Evolutionary conservation across 2,329 filamentous ascomycete genomes (phyloP), one percentile per base, ranked within the genome.

Genomic region (Calonectria leucothoes): DNA sequence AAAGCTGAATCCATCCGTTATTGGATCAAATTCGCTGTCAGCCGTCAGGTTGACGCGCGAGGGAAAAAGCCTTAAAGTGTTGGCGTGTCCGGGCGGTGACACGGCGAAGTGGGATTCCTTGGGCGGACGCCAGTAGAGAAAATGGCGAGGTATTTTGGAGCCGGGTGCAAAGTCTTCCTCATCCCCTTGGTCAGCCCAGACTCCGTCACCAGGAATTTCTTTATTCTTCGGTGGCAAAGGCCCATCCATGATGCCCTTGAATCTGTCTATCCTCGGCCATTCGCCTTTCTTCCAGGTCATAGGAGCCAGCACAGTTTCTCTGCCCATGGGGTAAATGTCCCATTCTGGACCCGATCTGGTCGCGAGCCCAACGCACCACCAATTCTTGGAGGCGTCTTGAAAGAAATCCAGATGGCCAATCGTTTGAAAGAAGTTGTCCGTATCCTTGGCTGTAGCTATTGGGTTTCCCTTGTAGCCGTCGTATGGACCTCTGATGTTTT

Each of bases 21-120:
- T 29, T 23, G 70, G 48, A 0, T 72, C 57, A 29, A 69, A 72
- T 1, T 42, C 4, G 1, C 33, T n/a, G 35, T 72, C 70, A 0
- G 70, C 89, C 1, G 89, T 92, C 6, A 93, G 83, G 75, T 92
- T 91, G 1, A 89, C 82, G 1, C 79, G 82, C 0, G 88, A 90
- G 0, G 90, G 88, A 1, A 74, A 84, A 1, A 92, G n/a, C 6
- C 49, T 37, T 11, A 61, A 17, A 8, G n/a, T 61, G 6, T 39
- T 27, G 14, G 7, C 14, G 14, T 61, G 55, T 6, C 55, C 55
- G 2, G 55, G n/a, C 25, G 55, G 55, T 27, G 55, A 59, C 11
- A 61, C 35, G 6, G 33, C 17, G 35, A 61, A 61, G 10, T 39
- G 8, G 4, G 55, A 61, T 37, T 61, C 11, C 55, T 61, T 61